phyloP scores from a whole-genome alignment of 768 basidiomycete species.

The Sarcodon aspratus region DNA sequence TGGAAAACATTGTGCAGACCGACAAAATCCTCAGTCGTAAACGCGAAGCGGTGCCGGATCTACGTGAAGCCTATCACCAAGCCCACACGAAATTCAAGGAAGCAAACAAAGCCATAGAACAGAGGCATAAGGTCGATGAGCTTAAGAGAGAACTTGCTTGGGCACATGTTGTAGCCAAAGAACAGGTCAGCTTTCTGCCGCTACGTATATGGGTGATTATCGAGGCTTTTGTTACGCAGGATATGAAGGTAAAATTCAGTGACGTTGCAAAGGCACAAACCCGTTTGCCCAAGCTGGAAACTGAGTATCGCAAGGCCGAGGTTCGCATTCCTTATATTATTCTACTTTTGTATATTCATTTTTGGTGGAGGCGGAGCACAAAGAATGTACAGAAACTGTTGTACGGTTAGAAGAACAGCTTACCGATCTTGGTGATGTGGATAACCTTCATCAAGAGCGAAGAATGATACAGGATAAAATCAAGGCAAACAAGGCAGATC shows the following conservation, averaged over 20 bases:
- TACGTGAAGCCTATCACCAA: slow-evolving; percentile 46
- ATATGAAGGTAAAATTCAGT: slow-evolving; percentile 29
- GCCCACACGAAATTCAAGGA: slow-evolving; percentile 54
- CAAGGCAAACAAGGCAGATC: slow-evolving; percentile 29
- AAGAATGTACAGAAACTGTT: not conserved
- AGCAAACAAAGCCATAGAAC: slow-evolving; percentile 63
- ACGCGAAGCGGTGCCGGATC: slow-evolving; percentile 68
- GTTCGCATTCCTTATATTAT: slow-evolving; percentile 14
- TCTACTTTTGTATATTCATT: slow-evolving; percentile 2
- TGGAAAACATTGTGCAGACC: slow-evolving; percentile 62
- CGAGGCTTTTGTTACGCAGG: slow-evolving; percentile 17
- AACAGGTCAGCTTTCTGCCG: slow-evolving; percentile 32
- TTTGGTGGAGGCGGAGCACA: not conserved
- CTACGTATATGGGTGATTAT: not conserved
- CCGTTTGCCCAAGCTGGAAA: slow-evolving; percentile 28
- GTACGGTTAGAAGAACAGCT: not conserved
- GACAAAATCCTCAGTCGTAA: slow-evolving; percentile 57
- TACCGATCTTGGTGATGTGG: not conserved
- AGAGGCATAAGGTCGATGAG: slow-evolving; percentile 54
- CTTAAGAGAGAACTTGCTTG: slow-evolving; percentile 79
- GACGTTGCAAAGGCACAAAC: slow-evolving; percentile 27
- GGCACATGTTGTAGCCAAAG: slow-evolving; percentile 70
- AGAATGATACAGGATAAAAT: slow-evolving; percentile 27
- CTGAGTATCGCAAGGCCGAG: slow-evolving; percentile 26
- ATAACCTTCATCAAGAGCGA: slow-evolving; percentile 20